Evolutionary conservation across 306 rosid species (phyloP), one percentile per base, ranked within the genome.

Genomic region (Chamaecrista fasciculata): DNA sequence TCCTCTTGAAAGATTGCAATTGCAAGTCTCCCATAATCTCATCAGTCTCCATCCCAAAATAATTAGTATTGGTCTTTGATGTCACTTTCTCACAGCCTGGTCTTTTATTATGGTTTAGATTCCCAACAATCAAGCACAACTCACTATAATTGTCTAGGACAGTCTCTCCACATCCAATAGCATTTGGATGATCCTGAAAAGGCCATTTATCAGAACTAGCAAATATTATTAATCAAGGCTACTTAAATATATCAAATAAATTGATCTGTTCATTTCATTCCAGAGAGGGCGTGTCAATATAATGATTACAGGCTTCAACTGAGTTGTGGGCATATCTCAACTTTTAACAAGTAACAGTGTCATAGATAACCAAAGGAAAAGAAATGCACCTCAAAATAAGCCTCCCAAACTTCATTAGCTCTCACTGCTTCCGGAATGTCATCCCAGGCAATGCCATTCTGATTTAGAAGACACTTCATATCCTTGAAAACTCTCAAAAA

Each of bases 151-250:
- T 62, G 49, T 78, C 66, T 15, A 57, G 24, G 70, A 78, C 58
- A 4, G 79, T 81, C 62, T 67, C 76, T 62, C 39, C 37, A 42
- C 42, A 66, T 25, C 62, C n/a, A 34, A 66, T n/a, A 43, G 76
- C 77, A 43, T 60, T 73, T 4, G 74, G 75, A 61, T 72, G 42
- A 76, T 69, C 84, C 82, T 78, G 75, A 82, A 67, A 65, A 75
- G 11, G 56, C 10, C 57, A 33, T 34, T n/a, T 56, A 20, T 34
- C 51, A 42, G 60, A 63, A 66, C 53, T 52, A 55, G 66, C 60
- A 46, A 66, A n/a, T 25, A 19, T 19, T 20, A 62, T 24, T 66
- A 18, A 20, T 15, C 14, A 66, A 14, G 60, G 24, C 61, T 5
- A 9, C 31, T 21, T 16, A 62, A 28, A 24, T 24, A 11, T 10